Evolutionary conservation across 768 basidiomycete species (phyloP).

Genomic region (Trametes cinnabarina): DNA sequence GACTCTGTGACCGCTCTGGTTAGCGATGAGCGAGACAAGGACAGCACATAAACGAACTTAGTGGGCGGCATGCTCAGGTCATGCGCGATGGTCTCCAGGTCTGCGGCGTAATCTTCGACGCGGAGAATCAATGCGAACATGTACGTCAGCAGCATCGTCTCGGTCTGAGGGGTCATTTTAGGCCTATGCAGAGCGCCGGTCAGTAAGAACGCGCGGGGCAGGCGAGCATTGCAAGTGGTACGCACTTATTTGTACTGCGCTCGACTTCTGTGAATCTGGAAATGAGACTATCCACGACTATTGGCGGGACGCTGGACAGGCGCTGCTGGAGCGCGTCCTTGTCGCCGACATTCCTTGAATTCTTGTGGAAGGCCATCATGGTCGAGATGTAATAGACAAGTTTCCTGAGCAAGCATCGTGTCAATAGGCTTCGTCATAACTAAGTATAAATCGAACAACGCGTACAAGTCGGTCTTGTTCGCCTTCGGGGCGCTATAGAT

Average conservation of each 20-base stretch:
- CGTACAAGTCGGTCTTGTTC: constrained; percentile 56
- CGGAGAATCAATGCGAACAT: constrained; percentile 80
- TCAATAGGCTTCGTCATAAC: not conserved
- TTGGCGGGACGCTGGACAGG: constrained; percentile 55
- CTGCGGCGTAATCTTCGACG: constrained; percentile 73
- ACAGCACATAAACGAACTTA: constrained; percentile 51
- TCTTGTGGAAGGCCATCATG: constrained; percentile 70
- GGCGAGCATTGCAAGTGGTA: not conserved
- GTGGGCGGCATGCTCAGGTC: constrained; percentile 66
- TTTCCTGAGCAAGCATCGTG: constrained; percentile 46
- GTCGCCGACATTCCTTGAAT: constrained; percentile 41
- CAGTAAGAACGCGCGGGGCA: too few species aligned
- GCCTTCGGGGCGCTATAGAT: constrained; percentile 42
- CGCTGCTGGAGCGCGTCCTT: constrained; percentile 55
- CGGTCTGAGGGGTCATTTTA: constrained; percentile 62
- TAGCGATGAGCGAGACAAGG: not conserved
- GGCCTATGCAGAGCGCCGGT: constrained; percentile 19
- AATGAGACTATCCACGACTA: constrained; percentile 71
- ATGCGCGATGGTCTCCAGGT: constrained; percentile 62
- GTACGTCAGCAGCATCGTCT: constrained; percentile 71
- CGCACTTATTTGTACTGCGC: constrained; percentile 64
- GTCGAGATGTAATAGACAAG: constrained; percentile 76
- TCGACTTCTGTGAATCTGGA: constrained; percentile 78
- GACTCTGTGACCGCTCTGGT: constrained; percentile 39
- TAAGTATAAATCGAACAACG: not conserved